Conservation (phyloP, 352 stramenopile genomes). For the Peronospora tabacina region DNA sequence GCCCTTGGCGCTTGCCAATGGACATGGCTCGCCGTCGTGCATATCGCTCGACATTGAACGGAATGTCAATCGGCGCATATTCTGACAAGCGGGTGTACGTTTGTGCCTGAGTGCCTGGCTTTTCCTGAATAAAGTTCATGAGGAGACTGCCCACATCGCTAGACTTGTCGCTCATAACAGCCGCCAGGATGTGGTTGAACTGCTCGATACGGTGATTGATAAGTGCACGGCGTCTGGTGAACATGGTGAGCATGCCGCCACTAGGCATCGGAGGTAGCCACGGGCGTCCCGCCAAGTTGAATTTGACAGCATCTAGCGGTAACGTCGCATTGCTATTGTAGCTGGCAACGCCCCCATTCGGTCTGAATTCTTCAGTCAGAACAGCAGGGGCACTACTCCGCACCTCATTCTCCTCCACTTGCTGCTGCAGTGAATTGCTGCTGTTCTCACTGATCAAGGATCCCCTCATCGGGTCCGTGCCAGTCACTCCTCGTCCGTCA, state of each 20-base stretch:
- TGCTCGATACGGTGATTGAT: slow-evolving; percentile 56
- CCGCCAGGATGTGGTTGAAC: slow-evolving; percentile 66
- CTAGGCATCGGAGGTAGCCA: slow-evolving; percentile 46
- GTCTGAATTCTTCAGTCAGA: slow-evolving; percentile 10
- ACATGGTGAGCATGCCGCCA: slow-evolving; percentile 52
- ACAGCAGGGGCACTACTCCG: slow-evolving; percentile 20
- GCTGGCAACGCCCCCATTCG: slow-evolving; percentile 21
- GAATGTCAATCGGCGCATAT: slow-evolving; percentile 66
- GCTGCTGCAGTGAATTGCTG: slow-evolving; percentile 12
- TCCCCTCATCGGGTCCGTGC: slow-evolving; percentile 16
- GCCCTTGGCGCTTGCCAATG: slow-evolving; percentile 39
- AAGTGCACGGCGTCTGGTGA: slow-evolving; percentile 49
- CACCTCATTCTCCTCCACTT: slow-evolving; percentile 24
- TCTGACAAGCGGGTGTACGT: slow-evolving; percentile 67
- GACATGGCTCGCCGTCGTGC: slow-evolving; percentile 58
- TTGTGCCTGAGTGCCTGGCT: slow-evolving; percentile 42
- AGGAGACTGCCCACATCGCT: slow-evolving; percentile 49
- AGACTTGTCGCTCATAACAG: slow-evolving; percentile 59
- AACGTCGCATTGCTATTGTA: slow-evolving; percentile 39
- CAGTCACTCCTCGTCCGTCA: slow-evolving; percentile 16
- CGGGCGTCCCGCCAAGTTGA: slow-evolving; percentile 39
- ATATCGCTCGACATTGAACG: slow-evolving; percentile 52
- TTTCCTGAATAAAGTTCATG: slow-evolving; percentile 76
- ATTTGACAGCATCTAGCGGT: slow-evolving; percentile 47
- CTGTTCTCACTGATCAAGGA: slow-evolving; percentile 27